A percentile compares a stretch with the other conserved stretches of the same genome.
phyloP scores from a whole-genome alignment of 805 yeast species.

The Candida maris region DNA sequence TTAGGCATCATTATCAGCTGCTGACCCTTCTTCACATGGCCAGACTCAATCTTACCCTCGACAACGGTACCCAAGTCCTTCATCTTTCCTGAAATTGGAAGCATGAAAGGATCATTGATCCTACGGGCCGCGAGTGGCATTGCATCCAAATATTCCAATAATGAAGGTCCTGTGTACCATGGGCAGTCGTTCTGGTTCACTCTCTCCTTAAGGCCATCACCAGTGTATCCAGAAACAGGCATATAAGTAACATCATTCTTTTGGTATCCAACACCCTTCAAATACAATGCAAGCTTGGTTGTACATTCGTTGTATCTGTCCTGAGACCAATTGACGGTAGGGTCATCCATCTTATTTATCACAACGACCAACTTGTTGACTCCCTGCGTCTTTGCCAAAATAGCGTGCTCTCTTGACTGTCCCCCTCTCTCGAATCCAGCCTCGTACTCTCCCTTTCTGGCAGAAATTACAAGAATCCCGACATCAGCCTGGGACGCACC shows the following conservation, averaged over 20 bases:
- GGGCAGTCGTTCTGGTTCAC: slow-evolving; percentile 70
- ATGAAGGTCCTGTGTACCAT: slow-evolving; percentile 92
- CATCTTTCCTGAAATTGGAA: slow-evolving; percentile 92
- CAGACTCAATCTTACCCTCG: slow-evolving; percentile 98
- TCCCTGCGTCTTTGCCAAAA: slow-evolving; percentile 97
- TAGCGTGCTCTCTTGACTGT: slow-evolving; percentile 97
- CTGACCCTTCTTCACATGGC: slow-evolving; percentile 79
- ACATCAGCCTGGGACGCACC: slow-evolving; percentile 99
- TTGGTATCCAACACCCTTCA: slow-evolving; percentile 86
- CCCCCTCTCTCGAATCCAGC: slow-evolving; percentile 99
- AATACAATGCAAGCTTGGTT: slow-evolving; percentile 67
- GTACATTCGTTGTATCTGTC: slow-evolving; percentile 96
- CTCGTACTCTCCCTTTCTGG: slow-evolving; percentile 99
- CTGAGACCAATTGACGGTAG: slow-evolving; percentile 93
- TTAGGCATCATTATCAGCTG: slow-evolving; percentile 89
- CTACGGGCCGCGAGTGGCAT: slow-evolving; percentile 82
- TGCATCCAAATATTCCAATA: slow-evolving; percentile 82
- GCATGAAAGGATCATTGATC: slow-evolving; percentile 93
- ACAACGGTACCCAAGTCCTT: slow-evolving; percentile 96
- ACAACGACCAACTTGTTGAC: slow-evolving; percentile 91
- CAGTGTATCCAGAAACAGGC: slow-evolving; percentile 99
- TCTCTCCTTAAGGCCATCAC: slow-evolving; percentile 92
- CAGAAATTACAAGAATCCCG: slow-evolving; percentile 94
- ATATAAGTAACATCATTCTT: slow-evolving; percentile 84
- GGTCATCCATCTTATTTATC: slow-evolving; percentile 98